Conservation (phyloP, 129 eudicot species). For the Tagetes patula region DNA sequence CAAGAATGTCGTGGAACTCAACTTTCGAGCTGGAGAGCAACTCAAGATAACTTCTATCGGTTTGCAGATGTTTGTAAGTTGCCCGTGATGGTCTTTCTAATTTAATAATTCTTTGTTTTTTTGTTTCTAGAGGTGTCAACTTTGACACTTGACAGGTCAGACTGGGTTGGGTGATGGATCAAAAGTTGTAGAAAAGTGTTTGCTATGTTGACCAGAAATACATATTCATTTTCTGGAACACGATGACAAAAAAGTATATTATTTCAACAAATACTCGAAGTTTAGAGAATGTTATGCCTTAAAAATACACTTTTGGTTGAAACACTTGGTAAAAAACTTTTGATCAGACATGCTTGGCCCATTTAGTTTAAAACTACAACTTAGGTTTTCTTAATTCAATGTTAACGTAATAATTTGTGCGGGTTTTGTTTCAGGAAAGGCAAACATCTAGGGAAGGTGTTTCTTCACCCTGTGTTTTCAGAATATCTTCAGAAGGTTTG, state of each 20-base stretch:
- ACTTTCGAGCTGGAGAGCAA: slow-evolving; percentile 77
- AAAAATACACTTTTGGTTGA: background rate
- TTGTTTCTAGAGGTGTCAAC: background rate
- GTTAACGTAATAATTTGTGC: background rate
- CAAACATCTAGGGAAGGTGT: slow-evolving; percentile 88
- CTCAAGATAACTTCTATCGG: slow-evolving; percentile 98
- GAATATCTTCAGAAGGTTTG: slow-evolving; percentile 97
- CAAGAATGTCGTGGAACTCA: slow-evolving; percentile 80
- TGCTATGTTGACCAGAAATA: background rate
- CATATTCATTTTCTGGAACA: background rate
- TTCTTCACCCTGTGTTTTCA: slow-evolving; percentile 61
- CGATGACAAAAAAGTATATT: background rate
- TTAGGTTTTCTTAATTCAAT: background rate
- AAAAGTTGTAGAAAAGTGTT: background rate
- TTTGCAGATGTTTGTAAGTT: slow-evolving; percentile 98
- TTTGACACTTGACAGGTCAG: background rate
- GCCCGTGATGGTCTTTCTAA: slow-evolving; percentile 4
- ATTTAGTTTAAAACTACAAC: background rate
- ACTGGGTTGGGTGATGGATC: background rate
- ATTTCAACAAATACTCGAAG: background rate
- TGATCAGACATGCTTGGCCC: background rate
- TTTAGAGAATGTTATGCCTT: background rate
- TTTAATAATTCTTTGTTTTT: background rate
- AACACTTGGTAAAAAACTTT: background rate
- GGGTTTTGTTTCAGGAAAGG: slow-evolving; percentile 65